phyloP scores from a whole-genome alignment of 2,329 filamentous ascomycete genomes.

The Chrysosporium queenslandicum region DNA sequence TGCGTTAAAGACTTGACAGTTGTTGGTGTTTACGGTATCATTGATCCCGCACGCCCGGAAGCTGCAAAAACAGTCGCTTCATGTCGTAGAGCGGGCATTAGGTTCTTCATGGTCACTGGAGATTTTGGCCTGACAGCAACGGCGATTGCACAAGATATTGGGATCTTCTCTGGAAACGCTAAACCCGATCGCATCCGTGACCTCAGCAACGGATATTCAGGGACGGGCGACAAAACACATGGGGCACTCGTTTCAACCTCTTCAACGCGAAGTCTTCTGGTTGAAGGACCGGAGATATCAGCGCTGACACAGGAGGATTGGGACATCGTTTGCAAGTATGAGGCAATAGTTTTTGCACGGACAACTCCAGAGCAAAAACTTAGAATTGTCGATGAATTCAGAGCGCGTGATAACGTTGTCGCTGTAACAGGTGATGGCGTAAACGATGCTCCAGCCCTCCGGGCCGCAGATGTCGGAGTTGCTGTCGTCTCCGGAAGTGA shows the following conservation, averaged over 20 bases:
- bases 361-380: slow-evolving; percentile 38
- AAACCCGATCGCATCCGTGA: slow-evolving; percentile 48
- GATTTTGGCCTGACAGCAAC: slow-evolving; percentile 35
- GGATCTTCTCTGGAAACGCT: slow-evolving; percentile 26
- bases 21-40: slow-evolving; percentile 44
- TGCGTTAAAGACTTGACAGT: slow-evolving; percentile 39
- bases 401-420: slow-evolving; percentile 31
- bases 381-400: slow-evolving; percentile 35
- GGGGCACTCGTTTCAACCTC: slow-evolving; percentile 28
- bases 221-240: slow-evolving; percentile 19
- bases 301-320: slow-evolving; percentile 58
- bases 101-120: slow-evolving; percentile 38
- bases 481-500: slow-evolving; percentile 33
- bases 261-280: slow-evolving; percentile 43
- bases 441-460: slow-evolving; percentile 30
- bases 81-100: slow-evolving; percentile 31
- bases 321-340: slow-evolving; percentile 50
- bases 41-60: slow-evolving; percentile 34
- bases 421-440: slow-evolving; percentile 35
- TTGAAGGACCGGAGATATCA: slow-evolving; percentile 58
- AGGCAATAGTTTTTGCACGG: slow-evolving; percentile 42
- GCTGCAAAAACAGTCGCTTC: slow-evolving; percentile 28
- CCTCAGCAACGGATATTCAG: slow-evolving; percentile 37
- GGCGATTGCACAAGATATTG: slow-evolving; percentile 35
- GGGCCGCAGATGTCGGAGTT: slow-evolving; percentile 27